A percentile compares a stretch with the other conserved stretches of the same genome.
These are phyloP conservation scores for Didymella sp. DNA, from an alignment of 2,329 filamentous ascomycete species.

Conservation along the genomic window DNA sequence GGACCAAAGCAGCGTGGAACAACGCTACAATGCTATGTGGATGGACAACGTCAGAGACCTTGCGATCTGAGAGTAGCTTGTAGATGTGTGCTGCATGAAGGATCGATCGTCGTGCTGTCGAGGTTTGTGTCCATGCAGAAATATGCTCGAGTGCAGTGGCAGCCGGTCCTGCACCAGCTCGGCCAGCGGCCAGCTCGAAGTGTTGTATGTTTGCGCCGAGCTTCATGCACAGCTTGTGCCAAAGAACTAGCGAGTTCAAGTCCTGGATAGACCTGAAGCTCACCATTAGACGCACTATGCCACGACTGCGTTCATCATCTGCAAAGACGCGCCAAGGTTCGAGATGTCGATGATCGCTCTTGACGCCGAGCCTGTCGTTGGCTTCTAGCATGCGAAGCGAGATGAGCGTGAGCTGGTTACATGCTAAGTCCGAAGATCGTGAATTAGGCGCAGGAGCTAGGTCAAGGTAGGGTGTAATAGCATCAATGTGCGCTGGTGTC, in stretches of 20 bases:
- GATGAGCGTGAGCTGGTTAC: constrained; percentile 42
- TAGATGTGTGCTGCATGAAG: constrained; percentile 62
- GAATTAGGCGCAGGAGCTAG: constrained; percentile 8
- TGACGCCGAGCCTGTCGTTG: constrained; percentile 42
- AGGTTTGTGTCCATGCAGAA: constrained; percentile 58
- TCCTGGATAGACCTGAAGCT: constrained; percentile 49
- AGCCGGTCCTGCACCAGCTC: constrained; percentile 56
- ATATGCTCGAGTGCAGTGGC: constrained; percentile 60
- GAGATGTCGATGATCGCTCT: constrained; percentile 37
- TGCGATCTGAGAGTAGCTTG: constrained; percentile 59
- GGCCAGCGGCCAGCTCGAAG: constrained; percentile 61
- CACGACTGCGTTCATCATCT: constrained; percentile 56
- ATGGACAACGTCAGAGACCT: constrained; percentile 60
- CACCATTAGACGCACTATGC: constrained; percentile 47
- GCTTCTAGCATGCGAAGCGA: constrained; percentile 45
- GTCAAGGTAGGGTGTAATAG: constrained; percentile 39
- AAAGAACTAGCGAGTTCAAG: constrained; percentile 59
- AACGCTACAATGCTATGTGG: constrained; percentile 59
- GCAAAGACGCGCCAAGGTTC: constrained; percentile 54
- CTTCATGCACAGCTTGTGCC: constrained; percentile 62
- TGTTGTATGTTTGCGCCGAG: constrained; percentile 60
- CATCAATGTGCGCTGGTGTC: constrained; percentile 37
- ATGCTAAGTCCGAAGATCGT: constrained; percentile 9
- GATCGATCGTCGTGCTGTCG: constrained; percentile 58
- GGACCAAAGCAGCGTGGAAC: constrained; percentile 60